Evolutionary conservation across 345 rosid genomes (phyloP), one percentile per base, ranked within the genome.

Genomic region (Cardamine chenopodiifolia): DNA sequence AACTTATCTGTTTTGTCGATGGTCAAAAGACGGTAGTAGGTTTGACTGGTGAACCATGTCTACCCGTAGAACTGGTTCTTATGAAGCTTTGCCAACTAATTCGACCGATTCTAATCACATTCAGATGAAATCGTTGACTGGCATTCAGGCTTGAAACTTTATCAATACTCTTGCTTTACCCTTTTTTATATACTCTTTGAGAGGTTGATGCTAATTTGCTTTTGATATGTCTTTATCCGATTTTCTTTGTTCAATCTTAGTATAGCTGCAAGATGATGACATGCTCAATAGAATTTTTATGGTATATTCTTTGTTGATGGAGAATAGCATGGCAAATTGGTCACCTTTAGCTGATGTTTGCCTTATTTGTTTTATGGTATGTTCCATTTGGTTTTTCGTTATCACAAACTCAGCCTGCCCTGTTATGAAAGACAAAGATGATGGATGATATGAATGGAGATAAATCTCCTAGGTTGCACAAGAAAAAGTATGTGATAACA

Each of bases 71-170:
- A 75, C 82, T 44, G 98, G 86, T 0, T 83, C 98, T 1, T 95
- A 95, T 18, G 99, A 95, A 70, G 83, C 96, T 5, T 84, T 95
- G 84, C 92, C 96, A 0, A 82, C 76, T 2, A 68, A 78, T 75
- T 56, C 78, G 44, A 39, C 72, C 1, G 87, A 85, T 77, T 65
- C 88, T 63, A 82, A 70, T 79, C 84, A 78, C 40, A 85, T 88
- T 82, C 97, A 89, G 85, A 88, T 92, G 97, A 92, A 92, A 83
- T 85, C 96, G 3, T 80, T 92, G 83, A 47, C 86, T 0, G 96
- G 97, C 7, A 89, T 86, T 17, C 97, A 92, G 85, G 93, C 93
- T 15, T 92, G 86, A 89, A 53, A 8, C 25, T n/a, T 47, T 44
- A 17, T 62, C 47, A 42, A 55, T 62, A 18, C 15, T 61, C 23